Evolutionary conservation across 345 rosid species (phyloP).

Genomic region (Lumnitzera littorea): DNA sequence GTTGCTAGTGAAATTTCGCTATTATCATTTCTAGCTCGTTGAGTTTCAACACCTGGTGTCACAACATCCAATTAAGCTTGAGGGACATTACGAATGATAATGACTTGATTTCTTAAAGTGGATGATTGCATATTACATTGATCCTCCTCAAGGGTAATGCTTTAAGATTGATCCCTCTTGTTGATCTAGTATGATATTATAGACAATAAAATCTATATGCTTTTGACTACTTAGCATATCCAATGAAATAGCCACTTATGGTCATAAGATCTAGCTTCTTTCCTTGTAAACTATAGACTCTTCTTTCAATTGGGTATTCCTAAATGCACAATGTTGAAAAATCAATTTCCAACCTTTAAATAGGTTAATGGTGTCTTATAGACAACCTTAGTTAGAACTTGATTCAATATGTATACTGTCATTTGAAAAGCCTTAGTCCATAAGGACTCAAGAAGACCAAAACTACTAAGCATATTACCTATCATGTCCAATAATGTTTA

Average conservation of each 20-base stretch:
- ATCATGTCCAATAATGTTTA: no score
- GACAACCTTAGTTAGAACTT: conserved; percentile 2
- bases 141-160: no score
- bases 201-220: not conserved
- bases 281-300: not conserved
- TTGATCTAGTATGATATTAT: not conserved
- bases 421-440: not conserved
- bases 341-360: conserved; percentile 2
- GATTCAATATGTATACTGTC: not conserved
- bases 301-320: not conserved
- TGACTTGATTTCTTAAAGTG: no score
- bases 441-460: not conserved
- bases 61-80: no score
- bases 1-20: no score
- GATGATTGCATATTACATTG: no score
- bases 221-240: not conserved
- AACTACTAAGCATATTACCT: not conserved
- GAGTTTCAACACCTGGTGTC: no score
- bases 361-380: not conserved
- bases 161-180: no score
- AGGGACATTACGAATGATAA: no score
- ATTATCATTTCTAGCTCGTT: no score
- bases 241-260: not conserved
- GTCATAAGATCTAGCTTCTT: not conserved
- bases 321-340: not conserved